Evolutionary conservation across 148 eudicot genomes (phyloP), one percentile per base, ranked within the genome.

Genomic region (Fallopia convolvulus): DNA sequence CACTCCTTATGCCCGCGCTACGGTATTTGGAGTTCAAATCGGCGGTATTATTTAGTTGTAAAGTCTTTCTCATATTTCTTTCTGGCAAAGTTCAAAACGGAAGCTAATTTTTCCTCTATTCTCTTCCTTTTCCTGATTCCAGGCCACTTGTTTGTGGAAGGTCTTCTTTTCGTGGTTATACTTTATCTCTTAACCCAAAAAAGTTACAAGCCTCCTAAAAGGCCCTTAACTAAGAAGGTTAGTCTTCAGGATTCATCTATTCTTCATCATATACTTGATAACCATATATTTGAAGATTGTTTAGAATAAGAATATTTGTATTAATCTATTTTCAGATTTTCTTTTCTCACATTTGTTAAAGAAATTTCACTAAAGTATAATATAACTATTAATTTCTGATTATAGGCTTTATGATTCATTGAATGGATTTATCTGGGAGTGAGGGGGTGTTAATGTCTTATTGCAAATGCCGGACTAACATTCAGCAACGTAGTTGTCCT

Each of bases 71-170:
- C 40, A 1, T 77, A 68, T 39, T 18, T 33, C 42, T 20, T 56
- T 33, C 20, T 75, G 58, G 17, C 61, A 47, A 26, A 30, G 70
- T 10, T 75, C 14, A 70, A 70, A 9, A 48, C n/a, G 15, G 26
- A 49, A 77, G 53, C 65, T 18, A 23, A 9, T 68, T 10, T 50
- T 50, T 77, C 21, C 0, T 12, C 3, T 60, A 23, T 75, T 47
- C 52, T 77, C 32, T 82, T 80, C 17, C n/a, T 44, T 44, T 8
- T 73, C 30, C 33, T 73, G 72, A 53, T 72, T 87, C 81, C 39
- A 95, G 99, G 99, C 73, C 99, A 95, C 89, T 88, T 92, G 26
- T 83, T 95, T 83, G 89, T 95, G 86, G 99, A 95, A 83, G 99
- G 91, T 80, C 87, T 95, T 84, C 97, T 95, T 72, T 48, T 89